A percentile compares a stretch with the other conserved stretches of the same genome.
These are phyloP conservation scores for Raffaelea arxii DNA, from an alignment of 2,329 filamentous ascomycete species.

Conservation along the genomic window DNA sequence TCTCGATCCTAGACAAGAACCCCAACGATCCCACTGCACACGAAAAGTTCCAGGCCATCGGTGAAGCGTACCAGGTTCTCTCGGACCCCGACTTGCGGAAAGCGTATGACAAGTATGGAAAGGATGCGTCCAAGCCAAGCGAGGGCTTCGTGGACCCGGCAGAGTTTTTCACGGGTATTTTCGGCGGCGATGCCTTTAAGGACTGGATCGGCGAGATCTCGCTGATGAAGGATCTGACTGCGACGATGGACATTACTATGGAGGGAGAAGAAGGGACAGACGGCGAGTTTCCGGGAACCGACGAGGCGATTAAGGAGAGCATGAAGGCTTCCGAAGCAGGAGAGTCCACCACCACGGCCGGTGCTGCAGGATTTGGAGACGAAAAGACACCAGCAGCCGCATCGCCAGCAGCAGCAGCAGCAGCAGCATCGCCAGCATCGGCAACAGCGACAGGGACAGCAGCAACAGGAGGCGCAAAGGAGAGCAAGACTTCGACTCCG, in stretches of 20 bases:
- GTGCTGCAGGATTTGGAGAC: constrained; percentile 24
- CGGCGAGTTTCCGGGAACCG: constrained; percentile 46
- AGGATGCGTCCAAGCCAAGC: constrained; percentile 83
- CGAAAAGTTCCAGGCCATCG: constrained; percentile 85
- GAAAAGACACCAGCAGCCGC: constrained; percentile 20
- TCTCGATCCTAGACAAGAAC: constrained; percentile 68
- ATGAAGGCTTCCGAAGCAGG: constrained; percentile 29
- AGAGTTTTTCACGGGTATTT: constrained; percentile 98
- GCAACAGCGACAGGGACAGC: constrained; percentile 9
- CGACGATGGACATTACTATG: constrained; percentile 97
- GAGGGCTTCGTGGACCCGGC: constrained; percentile 92
- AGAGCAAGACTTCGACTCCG: background rate
- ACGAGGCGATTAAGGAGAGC: constrained; percentile 47
- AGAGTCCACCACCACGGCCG: constrained; percentile 17
- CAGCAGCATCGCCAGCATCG: constrained; percentile 15
- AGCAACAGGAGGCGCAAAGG: no score
- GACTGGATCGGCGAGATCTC: constrained; percentile 98
- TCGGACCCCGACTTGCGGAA: constrained; percentile 79
- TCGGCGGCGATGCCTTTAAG: constrained; percentile 88
- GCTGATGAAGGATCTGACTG: constrained; percentile 95
- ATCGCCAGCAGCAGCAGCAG: constrained; percentile 3
- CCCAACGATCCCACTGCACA: constrained; percentile 90
- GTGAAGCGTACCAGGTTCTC: constrained; percentile 68
- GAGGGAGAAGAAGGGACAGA: constrained; percentile 39
- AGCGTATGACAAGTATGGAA: constrained; percentile 94